Conservation (phyloP, 805 yeast species). For the Candida glaebosa region DNA sequence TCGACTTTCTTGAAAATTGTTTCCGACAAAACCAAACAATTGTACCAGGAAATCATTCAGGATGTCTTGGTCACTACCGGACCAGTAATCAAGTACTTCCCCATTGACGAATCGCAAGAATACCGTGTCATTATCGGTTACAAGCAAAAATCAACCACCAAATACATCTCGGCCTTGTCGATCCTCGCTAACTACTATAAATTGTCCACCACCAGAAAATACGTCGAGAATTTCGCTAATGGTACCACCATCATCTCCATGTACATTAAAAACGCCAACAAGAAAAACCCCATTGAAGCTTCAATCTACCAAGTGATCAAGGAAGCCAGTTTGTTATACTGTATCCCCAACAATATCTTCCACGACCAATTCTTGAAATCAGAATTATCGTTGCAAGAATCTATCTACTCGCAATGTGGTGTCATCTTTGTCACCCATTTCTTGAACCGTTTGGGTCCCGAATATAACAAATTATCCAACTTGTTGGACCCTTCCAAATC, state of each 20-base stretch:
- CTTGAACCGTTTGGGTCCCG: conserved; percentile 90
- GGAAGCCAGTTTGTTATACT: conserved; percentile 89
- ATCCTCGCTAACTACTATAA: conserved; percentile 88
- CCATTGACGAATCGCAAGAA: conserved; percentile 76
- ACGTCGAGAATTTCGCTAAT: conserved; percentile 90
- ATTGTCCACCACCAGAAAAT: conserved; percentile 79
- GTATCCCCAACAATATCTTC: conserved; percentile 85
- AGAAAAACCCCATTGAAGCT: conserved; percentile 56
- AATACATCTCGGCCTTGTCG: conserved; percentile 82
- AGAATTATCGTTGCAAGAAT: conserved; percentile 87
- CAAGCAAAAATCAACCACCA: conserved; percentile 78
- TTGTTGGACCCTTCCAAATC: conserved; percentile 62
- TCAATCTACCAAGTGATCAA: conserved; percentile 86
- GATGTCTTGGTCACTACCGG: conserved; percentile 77
- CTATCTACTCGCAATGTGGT: conserved; percentile 91
- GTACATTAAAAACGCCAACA: conserved; percentile 65
- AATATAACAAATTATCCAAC: conserved; percentile 65
- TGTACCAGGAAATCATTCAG: conserved; percentile 69
- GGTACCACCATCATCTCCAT: conserved; percentile 84
- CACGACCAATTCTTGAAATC: conserved; percentile 68
- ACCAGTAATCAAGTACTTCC: conserved; percentile 86
- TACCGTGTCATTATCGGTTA: conserved; percentile 86
- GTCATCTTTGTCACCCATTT: conserved; percentile 91
- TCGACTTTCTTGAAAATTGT: conserved; percentile 72
- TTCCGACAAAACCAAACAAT: conserved; percentile 70